These are phyloP conservation scores for Nymphaea thermarum DNA, from an alignment of 164 flowering plant species.

Conservation along the genomic window DNA sequence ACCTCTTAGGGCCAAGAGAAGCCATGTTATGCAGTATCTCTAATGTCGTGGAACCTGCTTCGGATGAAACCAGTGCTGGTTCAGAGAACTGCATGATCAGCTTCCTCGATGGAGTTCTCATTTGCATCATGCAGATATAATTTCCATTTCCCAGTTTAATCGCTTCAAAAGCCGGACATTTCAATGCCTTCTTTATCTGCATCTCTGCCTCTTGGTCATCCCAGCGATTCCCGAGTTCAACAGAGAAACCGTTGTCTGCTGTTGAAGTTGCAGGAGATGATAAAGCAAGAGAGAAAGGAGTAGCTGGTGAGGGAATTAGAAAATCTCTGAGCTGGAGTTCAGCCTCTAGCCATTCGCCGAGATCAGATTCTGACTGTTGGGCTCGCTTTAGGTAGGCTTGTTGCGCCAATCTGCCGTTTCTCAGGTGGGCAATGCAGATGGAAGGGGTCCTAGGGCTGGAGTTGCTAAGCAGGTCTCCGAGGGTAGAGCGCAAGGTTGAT, in stretches of 20 bases:
- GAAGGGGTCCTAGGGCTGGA: not conserved
- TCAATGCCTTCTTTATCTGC: not conserved
- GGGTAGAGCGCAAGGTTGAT: not conserved
- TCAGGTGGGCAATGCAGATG: not conserved
- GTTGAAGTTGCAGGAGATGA: not conserved
- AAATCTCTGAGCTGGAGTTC: not conserved
- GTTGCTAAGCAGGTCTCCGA: not conserved
- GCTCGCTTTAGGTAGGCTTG: not conserved
- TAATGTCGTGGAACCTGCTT: not conserved
- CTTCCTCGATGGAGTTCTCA: not conserved
- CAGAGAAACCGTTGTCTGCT: too few relatives aligned
- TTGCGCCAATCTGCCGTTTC: not conserved
- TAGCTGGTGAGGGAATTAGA: not conserved
- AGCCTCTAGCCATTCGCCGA: constrained; percentile 1
- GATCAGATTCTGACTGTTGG: not conserved
- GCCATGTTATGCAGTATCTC: not conserved
- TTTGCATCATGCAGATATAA: not conserved
- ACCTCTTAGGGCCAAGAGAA: not conserved
- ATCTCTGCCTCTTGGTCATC: not conserved
- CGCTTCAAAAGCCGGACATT: not conserved
- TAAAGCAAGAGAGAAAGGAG: not conserved
- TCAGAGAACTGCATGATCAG: not conserved
- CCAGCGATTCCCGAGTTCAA: not conserved
- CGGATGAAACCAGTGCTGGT: not conserved
- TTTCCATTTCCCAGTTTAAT: not conserved